A percentile compares a stretch with the other conserved stretches of the same genome.
These are phyloP conservation scores for Pyrus betulifolia DNA, from an alignment of 306 rosid species.

Conservation along the genomic window DNA sequence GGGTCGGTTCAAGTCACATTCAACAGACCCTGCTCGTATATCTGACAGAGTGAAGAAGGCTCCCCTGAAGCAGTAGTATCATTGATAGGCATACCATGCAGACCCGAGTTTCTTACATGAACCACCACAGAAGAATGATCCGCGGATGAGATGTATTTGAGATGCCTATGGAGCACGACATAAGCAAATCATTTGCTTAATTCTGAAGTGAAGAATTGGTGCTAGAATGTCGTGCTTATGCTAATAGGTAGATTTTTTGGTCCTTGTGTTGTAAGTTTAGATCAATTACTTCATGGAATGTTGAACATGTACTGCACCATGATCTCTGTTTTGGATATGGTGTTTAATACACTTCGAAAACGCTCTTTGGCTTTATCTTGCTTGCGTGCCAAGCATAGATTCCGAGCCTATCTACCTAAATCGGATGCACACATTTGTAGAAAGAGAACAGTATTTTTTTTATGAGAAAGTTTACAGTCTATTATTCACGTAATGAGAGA, in stretches of 20 bases:
- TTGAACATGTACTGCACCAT: background rate
- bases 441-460: background rate
- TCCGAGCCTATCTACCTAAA: background rate
- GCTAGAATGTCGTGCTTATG: background rate
- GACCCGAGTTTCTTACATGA: slow-evolving; percentile 15
- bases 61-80: slow-evolving; percentile 60
- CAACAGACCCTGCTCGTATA: slow-evolving; percentile 86
- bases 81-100: background rate
- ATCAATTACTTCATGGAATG: background rate
- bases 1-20: slow-evolving; percentile 94
- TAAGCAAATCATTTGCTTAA: background rate
- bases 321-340: background rate
- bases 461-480: background rate
- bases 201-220: slow-evolving; percentile 12
- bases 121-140: slow-evolving; percentile 13
- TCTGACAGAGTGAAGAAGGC: slow-evolving; percentile 98
- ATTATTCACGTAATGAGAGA: background rate
- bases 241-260: slow-evolving; percentile 2
- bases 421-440: background rate
- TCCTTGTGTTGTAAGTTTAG: slow-evolving; percentile 19
- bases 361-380: background rate
- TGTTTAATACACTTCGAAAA: background rate
- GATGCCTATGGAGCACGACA: background rate
- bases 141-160: background rate
- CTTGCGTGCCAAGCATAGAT: background rate